Conservation (phyloP, 2,329 filamentous ascomycete species). For the Fusarium stilboides region DNA sequence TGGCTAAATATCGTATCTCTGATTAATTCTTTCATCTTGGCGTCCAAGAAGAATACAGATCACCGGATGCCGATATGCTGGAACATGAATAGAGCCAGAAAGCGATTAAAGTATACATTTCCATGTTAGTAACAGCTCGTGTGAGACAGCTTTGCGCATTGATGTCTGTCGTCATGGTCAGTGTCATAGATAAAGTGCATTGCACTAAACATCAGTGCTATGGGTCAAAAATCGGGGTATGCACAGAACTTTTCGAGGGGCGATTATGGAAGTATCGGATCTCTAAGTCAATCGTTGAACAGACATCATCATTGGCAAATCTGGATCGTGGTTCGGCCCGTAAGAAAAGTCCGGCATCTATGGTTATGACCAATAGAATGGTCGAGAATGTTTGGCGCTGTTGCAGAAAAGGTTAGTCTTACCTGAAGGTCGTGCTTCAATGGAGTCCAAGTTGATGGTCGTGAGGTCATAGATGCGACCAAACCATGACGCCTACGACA, state of each 20-base stretch:
- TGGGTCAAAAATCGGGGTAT: background rate
- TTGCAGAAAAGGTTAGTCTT: no score
- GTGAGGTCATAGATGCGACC: no score
- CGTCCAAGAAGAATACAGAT: background rate
- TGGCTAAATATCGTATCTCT: constrained; percentile 18
- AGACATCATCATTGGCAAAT: constrained; percentile 5
- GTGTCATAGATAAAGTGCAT: constrained; percentile 16
- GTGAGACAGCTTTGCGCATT: background rate
- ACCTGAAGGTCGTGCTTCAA: no score
- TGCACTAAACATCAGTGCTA: background rate
- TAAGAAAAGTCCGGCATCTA: no score
- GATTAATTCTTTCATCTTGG: constrained; percentile 1
- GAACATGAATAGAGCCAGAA: background rate
- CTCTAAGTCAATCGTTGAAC: background rate
- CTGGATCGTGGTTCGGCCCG: constrained; percentile 6
- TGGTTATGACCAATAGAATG: no score
- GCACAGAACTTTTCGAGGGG: no score
- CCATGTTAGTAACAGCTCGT: background rate
- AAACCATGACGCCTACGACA: no score
- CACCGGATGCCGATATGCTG: no score
- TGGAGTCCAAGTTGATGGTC: no score
- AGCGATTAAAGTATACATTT: background rate
- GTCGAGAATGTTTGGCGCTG: no score
- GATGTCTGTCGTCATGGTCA: constrained; percentile 6
- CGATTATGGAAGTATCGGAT: background rate